Base-by-base conservation (phyloP, 768 basidiomycete species). In the Pisolithus tinctorius region DNA sequence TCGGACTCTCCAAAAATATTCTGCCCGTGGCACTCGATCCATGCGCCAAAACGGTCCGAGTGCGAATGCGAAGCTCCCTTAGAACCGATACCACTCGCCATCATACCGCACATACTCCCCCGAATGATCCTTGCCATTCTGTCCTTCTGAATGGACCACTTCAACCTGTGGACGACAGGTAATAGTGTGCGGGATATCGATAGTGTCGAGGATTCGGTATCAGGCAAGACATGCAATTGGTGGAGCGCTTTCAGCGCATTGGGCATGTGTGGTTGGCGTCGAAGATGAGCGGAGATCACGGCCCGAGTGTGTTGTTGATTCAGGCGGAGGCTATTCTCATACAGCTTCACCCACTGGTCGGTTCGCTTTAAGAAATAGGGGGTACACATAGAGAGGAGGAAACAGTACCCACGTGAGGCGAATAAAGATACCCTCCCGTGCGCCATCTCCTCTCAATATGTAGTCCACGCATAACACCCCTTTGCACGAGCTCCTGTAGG, bases 91-190 rank as follows among this genome's bases (percentile, higher is more conserved):
- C 43, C 52, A 45, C 26, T n/a, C 45, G 58, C 61, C 54, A 64
- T 63, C 34, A 68, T 63, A 46, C 74, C 70, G 36, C 48, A 59
- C 13, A 55, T 63, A 43, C 63, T 58, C 31, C 73, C 69, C 61
- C 81, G 77, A 49, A 86, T 71, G 53, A 77, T 64, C 62, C 74
- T 77, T 4, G 86, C 79, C 26, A 86, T 69, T 44, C 71, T 73
- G 60, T 88, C 87, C 11, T 75, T 72, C 59, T 82, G 80, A 45
- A 86, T 64, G 37, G 77, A 81, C 84, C 85, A 88, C 63, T 87
- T 88, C 54, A 88, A 72, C 60, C 78, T 72, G 51, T 78, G 81
- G 60, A 88, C 73, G 23, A 78, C 71, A 13, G 86, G 83, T 4
- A 87, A 67, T 25, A 89, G 73, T 7, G 76, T 72, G 27, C 83